phyloP scores from a whole-genome alignment of 495 filamentous ascomycete genomes.

The Talaromyces stipitatus region DNA sequence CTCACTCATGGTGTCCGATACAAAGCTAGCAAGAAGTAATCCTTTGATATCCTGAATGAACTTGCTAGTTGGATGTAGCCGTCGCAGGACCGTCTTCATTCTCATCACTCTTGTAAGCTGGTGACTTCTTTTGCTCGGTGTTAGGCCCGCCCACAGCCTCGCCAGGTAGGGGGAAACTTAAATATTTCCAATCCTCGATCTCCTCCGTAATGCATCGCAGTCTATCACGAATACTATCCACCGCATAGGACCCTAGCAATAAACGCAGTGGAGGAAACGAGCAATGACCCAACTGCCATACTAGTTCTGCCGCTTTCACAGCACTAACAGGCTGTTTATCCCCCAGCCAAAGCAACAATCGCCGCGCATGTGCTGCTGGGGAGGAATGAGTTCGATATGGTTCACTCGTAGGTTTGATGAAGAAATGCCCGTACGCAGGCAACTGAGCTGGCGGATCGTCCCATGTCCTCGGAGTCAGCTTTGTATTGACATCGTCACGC shows the following conservation, averaged over 20 bases:
- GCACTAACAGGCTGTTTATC: conserved; percentile 88
- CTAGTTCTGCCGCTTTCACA: conserved; percentile 87
- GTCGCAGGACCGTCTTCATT: conserved; percentile 7
- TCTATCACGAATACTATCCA: conserved; percentile 88
- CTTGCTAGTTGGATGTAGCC: not conserved
- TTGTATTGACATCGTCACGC: conserved; percentile 52
- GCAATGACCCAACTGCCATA: conserved; percentile 95
- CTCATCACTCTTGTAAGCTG: conserved; percentile 6
- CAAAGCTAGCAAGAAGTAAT: conserved; percentile 9
- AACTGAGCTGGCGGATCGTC: conserved; percentile 31
- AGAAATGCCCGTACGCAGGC: conserved; percentile 83
- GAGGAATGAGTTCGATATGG: conserved; percentile 69
- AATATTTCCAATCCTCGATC: conserved; percentile 83
- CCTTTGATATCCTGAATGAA: not conserved
- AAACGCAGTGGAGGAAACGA: conserved; percentile 79
- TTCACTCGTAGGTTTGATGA: conserved; percentile 76
- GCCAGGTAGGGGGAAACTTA: conserved; percentile 49
- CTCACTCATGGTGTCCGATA: conserved; percentile 45
- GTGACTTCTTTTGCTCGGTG: not conserved
- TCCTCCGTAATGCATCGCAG: conserved; percentile 88
- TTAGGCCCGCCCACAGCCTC: conserved; percentile 1
- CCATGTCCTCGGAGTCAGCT: conserved; percentile 19
- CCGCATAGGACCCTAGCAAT: conserved; percentile 83
- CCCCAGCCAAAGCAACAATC: conserved; percentile 93
- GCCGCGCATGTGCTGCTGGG: conserved; percentile 80